Evolutionary conservation across 176 grass and related monocot genomes (phyloP), one percentile per base, ranked within the genome.

Genomic region (Leersia perrieri): DNA sequence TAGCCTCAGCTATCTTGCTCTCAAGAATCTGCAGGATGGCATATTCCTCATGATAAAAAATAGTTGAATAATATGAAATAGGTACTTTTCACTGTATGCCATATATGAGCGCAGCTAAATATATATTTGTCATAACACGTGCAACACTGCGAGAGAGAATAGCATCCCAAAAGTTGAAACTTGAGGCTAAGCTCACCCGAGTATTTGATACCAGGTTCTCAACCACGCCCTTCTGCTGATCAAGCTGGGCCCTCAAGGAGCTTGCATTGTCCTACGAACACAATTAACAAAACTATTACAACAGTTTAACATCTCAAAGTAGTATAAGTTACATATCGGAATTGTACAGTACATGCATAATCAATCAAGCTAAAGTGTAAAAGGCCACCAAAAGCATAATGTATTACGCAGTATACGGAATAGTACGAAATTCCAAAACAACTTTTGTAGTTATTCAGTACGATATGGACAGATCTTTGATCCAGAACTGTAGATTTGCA

Each of bases 1-100:
- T 99, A 13, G 97, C 97, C 70, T 99, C 97, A 64, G 89, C 83
- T 84, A 99, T 99, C 68, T 99, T 99, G 87, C 97, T 99, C 84
- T 99, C 97, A 80, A 99, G 90, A 81, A 99, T 34, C 97, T 99
- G 80, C 66, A 86, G 35, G 88, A 80, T 65, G 31, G 32, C 34
- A 83, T 70, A 84, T 5, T 76, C 27, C 35, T 72, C 38, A 70
- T 44, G 78, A 79, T 0, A 40, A 32, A 39, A 63, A 45, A 74
- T 36, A 27, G 16, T 35, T 74, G 51, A 64, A 78, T 7, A 69
- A 25, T 11, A 55, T 27, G 2, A 22, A 53, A 80, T 71, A 65
- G 36, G 25, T 35, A 70, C 13, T 18, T 11, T 30, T 60, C 28
- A 65, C 7, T 39, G 28, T 55, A 33, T 42, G 63, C n/a, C 9